Base-by-base conservation (phyloP, 2,329 filamentous ascomycete species). In the Lachnellula subtilissima region DNA sequence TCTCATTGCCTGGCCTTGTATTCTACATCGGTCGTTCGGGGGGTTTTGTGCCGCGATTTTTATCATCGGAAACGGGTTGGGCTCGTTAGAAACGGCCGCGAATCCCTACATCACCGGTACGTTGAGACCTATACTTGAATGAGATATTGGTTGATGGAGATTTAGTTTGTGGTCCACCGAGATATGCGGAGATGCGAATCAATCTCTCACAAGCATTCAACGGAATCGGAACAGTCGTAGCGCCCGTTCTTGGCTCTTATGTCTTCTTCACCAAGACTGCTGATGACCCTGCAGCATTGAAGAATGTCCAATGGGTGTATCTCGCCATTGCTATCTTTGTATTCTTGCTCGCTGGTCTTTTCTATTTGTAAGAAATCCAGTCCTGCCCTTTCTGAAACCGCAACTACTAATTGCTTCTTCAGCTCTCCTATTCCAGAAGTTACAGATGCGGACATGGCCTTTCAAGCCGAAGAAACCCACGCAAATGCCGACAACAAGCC, bases 1-100 rank as follows among this genome's bases (percentile, higher is more conserved):
- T 14, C 83, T 92, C 59, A 88, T 91, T 71, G 91, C 91, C 73
- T 93, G 88, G 89, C 89, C 89, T 0, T 86, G 86, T 4, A 86
- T 86, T 12, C 81, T 91, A 5, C 81, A 89, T 61, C 78, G 80
- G 50, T 88, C 87, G 2, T 93, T 89, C 63, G 81, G 84, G n/a
- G 89, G 89, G 1, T 93, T 92, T 71, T 85, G 89, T 72, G 82
- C 87, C 50, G 84, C 79, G 65, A 84, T 78, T 61, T 84, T 92
- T 65, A 84, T 92, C 23, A 86, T 91, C 52, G 89, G 88, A 0
- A 88, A 87, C 61, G 89, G 88, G 1, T 75, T 93, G 1, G 85
- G 83, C 1, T 83, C 89, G 0, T 81, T 93, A 32, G 89, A 94
- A 68, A 91, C 88, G 1, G 86, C 85, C 2, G 89, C 88, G 42